Conservation (phyloP, 495 filamentous ascomycete species). For the Poronia punctata region DNA sequence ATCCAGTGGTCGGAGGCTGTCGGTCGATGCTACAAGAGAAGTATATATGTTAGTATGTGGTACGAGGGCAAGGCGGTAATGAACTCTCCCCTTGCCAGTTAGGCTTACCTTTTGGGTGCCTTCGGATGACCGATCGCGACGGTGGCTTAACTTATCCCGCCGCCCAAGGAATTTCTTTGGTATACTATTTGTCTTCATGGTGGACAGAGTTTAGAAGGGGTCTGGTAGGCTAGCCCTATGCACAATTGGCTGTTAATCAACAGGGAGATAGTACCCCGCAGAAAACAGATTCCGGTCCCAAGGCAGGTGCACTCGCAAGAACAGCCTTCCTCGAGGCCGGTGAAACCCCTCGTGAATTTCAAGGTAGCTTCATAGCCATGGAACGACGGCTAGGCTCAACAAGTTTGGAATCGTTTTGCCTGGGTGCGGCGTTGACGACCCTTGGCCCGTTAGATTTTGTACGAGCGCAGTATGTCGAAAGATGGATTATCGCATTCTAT, state of each 20-base stretch:
- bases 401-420: too few relatives aligned
- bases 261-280: not conserved
- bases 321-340: not conserved
- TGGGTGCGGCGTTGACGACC: too few relatives aligned
- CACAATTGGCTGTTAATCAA: too few relatives aligned
- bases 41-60: constrained; percentile 16
- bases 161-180: constrained; percentile 58
- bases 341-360: not conserved
- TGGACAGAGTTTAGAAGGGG: constrained; percentile 15
- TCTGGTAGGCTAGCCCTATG: too few relatives aligned
- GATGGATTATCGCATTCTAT: too few relatives aligned
- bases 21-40: constrained; percentile 27
- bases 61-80: constrained; percentile 12
- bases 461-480: too few relatives aligned
- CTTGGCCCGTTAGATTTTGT: too few relatives aligned
- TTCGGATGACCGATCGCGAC: constrained; percentile 42
- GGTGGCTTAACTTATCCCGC: constrained; percentile 57
- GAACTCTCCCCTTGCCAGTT: constrained; percentile 1
- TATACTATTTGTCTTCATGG: constrained; percentile 25
- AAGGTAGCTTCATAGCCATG: constrained; percentile 3
- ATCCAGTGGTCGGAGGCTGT: constrained; percentile 36
- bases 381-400: not conserved
- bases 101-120: constrained; percentile 42
- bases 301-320: not conserved
- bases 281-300: not conserved